phyloP scores from a whole-genome alignment of 2,329 filamentous ascomycete genomes.

The Pseudopyricularia cyperi region DNA sequence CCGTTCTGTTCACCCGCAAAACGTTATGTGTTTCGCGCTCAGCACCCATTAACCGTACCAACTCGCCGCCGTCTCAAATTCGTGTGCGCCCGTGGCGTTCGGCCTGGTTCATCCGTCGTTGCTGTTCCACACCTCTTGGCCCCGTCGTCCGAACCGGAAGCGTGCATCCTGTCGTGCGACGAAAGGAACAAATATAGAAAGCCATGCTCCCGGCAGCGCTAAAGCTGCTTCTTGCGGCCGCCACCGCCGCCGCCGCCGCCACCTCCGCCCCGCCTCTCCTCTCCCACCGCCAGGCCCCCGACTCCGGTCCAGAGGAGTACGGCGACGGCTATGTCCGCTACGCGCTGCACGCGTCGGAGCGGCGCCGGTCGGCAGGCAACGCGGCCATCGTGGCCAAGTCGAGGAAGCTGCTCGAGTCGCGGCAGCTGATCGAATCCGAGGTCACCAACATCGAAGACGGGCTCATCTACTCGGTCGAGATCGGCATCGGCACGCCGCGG shows the following conservation, averaged over 20 bases:
- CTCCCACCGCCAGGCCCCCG: background rate
- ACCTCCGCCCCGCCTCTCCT: background rate
- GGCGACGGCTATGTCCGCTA: slow-evolving; percentile 1
- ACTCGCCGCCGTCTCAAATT: too few species aligned
- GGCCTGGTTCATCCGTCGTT: too few species aligned
- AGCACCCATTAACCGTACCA: too few species aligned
- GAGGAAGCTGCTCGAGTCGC: background rate
- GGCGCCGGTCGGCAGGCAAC: background rate
- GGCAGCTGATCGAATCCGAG: background rate
- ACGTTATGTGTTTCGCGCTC: too few species aligned
- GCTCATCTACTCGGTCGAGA: slow-evolving; percentile 1
- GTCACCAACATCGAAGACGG: background rate
- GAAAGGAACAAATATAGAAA: background rate
- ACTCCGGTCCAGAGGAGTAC: background rate
- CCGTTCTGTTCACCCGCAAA: too few species aligned
- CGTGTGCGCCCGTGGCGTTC: too few species aligned
- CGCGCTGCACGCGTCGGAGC: background rate
- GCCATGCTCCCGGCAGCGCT: background rate
- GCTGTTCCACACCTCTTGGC: background rate
- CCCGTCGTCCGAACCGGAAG: background rate
- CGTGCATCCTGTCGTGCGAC: background rate
- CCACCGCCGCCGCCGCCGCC: background rate
- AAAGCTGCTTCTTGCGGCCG: background rate
- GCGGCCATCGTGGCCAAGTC: background rate
- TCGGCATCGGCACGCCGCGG: slow-evolving; percentile 30